Evolutionary conservation across 805 yeast species (phyloP).

Genomic region (Wickerhamomyces bovis): DNA sequence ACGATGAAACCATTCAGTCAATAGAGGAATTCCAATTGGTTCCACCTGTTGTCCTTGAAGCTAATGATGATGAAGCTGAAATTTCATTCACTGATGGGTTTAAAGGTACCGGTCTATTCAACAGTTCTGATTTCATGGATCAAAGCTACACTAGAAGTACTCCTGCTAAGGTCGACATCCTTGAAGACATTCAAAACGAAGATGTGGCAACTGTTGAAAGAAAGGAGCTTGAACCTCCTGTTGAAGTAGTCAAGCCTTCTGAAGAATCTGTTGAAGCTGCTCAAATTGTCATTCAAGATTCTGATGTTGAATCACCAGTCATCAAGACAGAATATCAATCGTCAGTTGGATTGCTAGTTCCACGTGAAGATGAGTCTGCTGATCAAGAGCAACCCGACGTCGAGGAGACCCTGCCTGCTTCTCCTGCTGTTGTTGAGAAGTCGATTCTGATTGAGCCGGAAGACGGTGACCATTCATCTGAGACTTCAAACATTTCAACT

Average conservation of each 20-base stretch:
- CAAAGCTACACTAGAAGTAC: slow-evolving; percentile 7
- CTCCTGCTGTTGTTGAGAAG: background rate
- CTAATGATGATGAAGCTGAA: slow-evolving; percentile 4
- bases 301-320: background rate
- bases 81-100: slow-evolving; percentile 16
- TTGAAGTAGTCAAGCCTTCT: background rate
- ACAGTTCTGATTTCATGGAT: slow-evolving; percentile 12
- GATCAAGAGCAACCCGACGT: background rate
- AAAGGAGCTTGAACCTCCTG: background rate
- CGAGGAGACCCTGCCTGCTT: background rate
- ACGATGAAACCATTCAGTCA: background rate
- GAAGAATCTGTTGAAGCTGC: background rate
- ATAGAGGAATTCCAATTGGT: slow-evolving; percentile 4
- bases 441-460: background rate
- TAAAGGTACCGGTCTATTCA: slow-evolving; percentile 12
- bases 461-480: background rate
- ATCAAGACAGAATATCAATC: background rate
- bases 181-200: background rate
- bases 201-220: background rate
- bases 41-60: slow-evolving; percentile 7
- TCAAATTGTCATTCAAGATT: background rate
- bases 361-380: background rate
- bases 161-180: background rate
- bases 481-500: background rate
- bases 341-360: no score